phyloP scores from a whole-genome alignment of 495 filamentous ascomycete genomes.

The Usnea hakonensis region DNA sequence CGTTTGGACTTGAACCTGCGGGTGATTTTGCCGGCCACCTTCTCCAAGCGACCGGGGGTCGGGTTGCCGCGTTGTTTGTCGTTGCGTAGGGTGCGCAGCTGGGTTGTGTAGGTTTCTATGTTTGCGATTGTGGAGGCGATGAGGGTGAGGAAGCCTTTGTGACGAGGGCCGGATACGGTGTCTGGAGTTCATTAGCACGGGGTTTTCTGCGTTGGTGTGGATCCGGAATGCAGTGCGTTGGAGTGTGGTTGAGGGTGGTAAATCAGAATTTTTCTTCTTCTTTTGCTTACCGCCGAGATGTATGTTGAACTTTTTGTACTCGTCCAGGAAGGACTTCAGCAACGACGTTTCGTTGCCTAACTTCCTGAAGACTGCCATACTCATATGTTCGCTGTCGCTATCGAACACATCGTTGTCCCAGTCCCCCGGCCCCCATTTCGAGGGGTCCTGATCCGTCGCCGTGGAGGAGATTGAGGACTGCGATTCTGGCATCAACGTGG shows the following conservation, averaged over 20 bases:
- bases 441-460: neutral
- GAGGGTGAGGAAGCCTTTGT: neutral
- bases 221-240: too few species aligned
- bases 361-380: neutral
- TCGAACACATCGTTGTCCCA: neutral
- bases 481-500: neutral
- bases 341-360: neutral
- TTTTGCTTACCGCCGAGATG: neutral
- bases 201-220: too few species aligned
- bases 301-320: neutral
- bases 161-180: neutral
- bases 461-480: neutral
- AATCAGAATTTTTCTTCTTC: too few species aligned
- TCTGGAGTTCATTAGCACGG: neutral
- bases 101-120: neutral
- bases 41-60: neutral
- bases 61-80: neutral
- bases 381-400: neutral
- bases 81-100: neutral
- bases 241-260: too few species aligned
- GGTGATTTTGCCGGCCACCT: neutral
- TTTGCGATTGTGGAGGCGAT: neutral
- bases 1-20: neutral
- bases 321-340: neutral
- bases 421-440: neutral